Evolutionary conservation across 176 grass and related monocot genomes (phyloP).

Genomic region (Olyra latifolia): DNA sequence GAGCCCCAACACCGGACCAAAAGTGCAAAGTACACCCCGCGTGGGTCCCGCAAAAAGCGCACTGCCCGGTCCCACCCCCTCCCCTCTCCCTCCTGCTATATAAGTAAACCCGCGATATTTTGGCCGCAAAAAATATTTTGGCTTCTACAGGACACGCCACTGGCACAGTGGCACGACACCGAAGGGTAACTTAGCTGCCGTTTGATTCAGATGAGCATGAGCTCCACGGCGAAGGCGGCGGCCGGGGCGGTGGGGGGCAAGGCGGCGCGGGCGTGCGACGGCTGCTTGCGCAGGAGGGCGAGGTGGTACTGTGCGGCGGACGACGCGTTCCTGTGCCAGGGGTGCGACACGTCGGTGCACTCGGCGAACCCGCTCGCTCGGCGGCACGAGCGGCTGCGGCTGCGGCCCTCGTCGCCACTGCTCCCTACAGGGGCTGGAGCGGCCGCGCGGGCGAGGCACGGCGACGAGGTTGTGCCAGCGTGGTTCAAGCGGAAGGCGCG

Average conservation of each 20-base stretch:
- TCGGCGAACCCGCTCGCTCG: slow-evolving; percentile 75
- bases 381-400: slow-evolving; percentile 67
- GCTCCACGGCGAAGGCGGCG: slow-evolving; percentile 39
- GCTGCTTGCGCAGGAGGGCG: slow-evolving; percentile 69
- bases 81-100: slow-evolving; percentile 24
- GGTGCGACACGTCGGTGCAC: slow-evolving; percentile 85
- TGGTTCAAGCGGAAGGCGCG: slow-evolving; percentile 89
- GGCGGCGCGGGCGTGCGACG: slow-evolving; percentile 76
- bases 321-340: slow-evolving; percentile 93
- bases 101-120: slow-evolving; percentile 38
- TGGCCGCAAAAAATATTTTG: neutral
- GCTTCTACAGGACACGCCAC: neutral
- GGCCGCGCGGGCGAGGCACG: neutral
- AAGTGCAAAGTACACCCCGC: slow-evolving; percentile 35
- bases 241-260: slow-evolving; percentile 55
- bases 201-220: slow-evolving; percentile 37
- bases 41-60: slow-evolving; percentile 15
- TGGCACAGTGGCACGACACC: neutral
- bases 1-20: slow-evolving; percentile 30
- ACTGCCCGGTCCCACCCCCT: neutral
- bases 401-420: slow-evolving; percentile 32
- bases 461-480: slow-evolving; percentile 51
- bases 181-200: neutral
- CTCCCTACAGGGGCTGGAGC: neutral
- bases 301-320: slow-evolving; percentile 91